These are phyloP conservation scores for Cordyceps cateniannulata DNA, from an alignment of 2,329 filamentous ascomycete species.

Conservation along the genomic window DNA sequence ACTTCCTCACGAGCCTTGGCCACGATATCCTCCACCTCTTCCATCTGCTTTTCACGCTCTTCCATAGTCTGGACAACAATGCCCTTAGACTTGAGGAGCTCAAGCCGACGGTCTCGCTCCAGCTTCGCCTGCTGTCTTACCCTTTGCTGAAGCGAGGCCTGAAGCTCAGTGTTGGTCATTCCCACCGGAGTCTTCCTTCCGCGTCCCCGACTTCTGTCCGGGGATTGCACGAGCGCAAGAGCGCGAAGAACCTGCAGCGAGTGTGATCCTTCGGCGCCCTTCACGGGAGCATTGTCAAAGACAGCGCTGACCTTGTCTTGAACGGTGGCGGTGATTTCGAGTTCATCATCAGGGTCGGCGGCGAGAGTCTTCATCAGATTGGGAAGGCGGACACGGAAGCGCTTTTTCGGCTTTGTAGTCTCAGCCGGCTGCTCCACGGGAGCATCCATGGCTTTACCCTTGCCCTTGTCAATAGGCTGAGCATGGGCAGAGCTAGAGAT, in stretches of 20 bases:
- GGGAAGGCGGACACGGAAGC: conserved; percentile 46
- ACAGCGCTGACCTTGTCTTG: conserved; percentile 52
- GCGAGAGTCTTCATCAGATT: conserved; percentile 31
- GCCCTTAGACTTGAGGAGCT: conserved; percentile 71
- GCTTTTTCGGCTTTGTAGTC: conserved; percentile 34
- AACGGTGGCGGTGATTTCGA: conserved; percentile 52
- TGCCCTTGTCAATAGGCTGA: conserved; percentile 47
- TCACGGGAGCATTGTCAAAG: conserved; percentile 62
- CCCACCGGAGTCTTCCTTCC: conserved; percentile 37
- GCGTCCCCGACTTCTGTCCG: conserved; percentile 41
- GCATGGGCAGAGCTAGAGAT: conserved; percentile 24
- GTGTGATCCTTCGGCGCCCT: conserved; percentile 54
- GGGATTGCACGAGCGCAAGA: conserved; percentile 66
- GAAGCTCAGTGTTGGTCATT: conserved; percentile 66
- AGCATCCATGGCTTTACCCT: conserved; percentile 44
- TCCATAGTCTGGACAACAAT: conserved; percentile 77
- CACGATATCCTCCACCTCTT: conserved; percentile 81
- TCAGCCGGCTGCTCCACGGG: conserved; percentile 16
- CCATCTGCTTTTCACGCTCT: conserved; percentile 75
- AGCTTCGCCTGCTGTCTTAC: conserved; percentile 73
- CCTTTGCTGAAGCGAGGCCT: conserved; percentile 59
- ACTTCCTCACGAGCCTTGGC: conserved; percentile 78
- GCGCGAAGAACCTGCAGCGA: conserved; percentile 64
- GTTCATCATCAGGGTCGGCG: conserved; percentile 49
- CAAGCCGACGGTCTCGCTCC: conserved; percentile 71